These are phyloP conservation scores for Monascus ruber DNA, from an alignment of 2,329 filamentous ascomycete species.

Conservation along the genomic window DNA sequence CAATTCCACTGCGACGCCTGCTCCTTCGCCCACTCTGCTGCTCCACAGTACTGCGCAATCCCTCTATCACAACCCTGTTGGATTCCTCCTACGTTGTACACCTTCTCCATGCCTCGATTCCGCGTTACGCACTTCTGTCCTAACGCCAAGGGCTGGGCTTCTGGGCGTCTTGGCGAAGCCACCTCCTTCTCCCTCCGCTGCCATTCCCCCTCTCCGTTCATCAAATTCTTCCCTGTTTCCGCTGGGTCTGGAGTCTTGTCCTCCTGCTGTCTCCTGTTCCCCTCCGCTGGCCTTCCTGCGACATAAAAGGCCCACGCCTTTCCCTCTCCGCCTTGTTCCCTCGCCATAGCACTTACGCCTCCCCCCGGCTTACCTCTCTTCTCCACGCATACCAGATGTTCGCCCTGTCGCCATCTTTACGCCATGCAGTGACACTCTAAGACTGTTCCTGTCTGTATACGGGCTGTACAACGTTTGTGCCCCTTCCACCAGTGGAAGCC, in stretches of 20 bases:
- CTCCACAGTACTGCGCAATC: too few species aligned
- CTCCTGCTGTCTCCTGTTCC: slow-evolving; percentile 10
- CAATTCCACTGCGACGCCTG: too few species aligned
- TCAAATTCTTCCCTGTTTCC: slow-evolving; percentile 1
- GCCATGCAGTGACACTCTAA: slow-evolving; percentile 13
- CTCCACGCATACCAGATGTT: background rate
- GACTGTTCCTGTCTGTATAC: slow-evolving; percentile 10
- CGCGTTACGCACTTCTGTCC: background rate
- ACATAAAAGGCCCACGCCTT: too few species aligned
- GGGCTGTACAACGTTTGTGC: slow-evolving; percentile 12
- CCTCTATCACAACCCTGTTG: too few species aligned
- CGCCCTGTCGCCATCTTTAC: background rate
- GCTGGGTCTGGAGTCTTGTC: slow-evolving; percentile 8
- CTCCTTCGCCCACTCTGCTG: too few species aligned
- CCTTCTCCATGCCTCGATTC: too few species aligned
- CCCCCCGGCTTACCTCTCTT: slow-evolving; percentile 3
- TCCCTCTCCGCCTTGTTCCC: too few species aligned
- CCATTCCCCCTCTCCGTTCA: slow-evolving; percentile 3
- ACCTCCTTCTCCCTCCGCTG: background rate
- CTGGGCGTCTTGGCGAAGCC: slow-evolving; percentile 17
- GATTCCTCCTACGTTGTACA: too few species aligned
- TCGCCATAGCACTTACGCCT: slow-evolving; percentile 2
- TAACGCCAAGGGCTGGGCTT: slow-evolving; percentile 21
- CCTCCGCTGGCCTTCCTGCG: slow-evolving; percentile 1
- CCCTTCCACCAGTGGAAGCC: slow-evolving; percentile 5